Evolutionary conservation across 1,139 yeast genomes (phyloP).

Genomic region (Yamadazyma kanchanaburiensis): DNA sequence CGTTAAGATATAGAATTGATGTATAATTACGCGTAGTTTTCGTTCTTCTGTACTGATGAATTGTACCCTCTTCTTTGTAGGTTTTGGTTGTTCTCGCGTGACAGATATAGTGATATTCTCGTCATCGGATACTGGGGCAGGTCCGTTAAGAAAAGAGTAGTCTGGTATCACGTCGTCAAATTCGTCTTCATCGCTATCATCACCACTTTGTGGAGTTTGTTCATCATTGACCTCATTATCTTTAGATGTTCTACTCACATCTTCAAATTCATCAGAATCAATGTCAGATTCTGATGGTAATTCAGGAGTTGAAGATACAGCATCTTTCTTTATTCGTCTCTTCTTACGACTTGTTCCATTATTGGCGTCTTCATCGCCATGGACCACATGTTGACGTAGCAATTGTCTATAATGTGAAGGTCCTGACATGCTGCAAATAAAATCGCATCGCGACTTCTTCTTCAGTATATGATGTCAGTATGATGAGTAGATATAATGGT

Average conservation of each 20-base stretch:
- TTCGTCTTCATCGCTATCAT: too few relatives aligned
- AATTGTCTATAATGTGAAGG: slow-evolving; percentile 8
- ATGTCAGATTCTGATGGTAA: slow-evolving; percentile 9
- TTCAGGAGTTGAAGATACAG: too few relatives aligned
- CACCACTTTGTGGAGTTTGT: too few relatives aligned
- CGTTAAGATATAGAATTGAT: slow-evolving; percentile 53
- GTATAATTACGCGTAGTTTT: slow-evolving; percentile 48
- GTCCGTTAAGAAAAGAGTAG: slow-evolving; percentile 11
- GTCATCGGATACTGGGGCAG: slow-evolving; percentile 2
- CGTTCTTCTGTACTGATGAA: slow-evolving; percentile 53
- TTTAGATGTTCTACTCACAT: too few relatives aligned
- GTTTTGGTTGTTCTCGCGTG: slow-evolving; percentile 5
- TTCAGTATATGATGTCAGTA: not conserved
- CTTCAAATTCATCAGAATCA: slow-evolving; percentile 32
- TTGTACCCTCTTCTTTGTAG: slow-evolving; percentile 16
- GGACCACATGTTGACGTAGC: slow-evolving; percentile 8
- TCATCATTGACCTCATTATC: too few relatives aligned
- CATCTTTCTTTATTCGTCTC: slow-evolving; percentile 3
- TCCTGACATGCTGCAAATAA: too few relatives aligned
- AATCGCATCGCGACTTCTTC: slow-evolving; percentile 5
- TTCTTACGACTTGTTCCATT: slow-evolving; percentile 4
- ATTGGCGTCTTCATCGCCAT: slow-evolving; percentile 1
- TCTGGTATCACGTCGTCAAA: slow-evolving; percentile 17
- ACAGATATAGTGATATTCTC: slow-evolving; percentile 18
- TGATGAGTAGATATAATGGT: too few relatives aligned